Base-by-base conservation (phyloP, 306 rosid species). In the Trifolium dubium region DNA sequence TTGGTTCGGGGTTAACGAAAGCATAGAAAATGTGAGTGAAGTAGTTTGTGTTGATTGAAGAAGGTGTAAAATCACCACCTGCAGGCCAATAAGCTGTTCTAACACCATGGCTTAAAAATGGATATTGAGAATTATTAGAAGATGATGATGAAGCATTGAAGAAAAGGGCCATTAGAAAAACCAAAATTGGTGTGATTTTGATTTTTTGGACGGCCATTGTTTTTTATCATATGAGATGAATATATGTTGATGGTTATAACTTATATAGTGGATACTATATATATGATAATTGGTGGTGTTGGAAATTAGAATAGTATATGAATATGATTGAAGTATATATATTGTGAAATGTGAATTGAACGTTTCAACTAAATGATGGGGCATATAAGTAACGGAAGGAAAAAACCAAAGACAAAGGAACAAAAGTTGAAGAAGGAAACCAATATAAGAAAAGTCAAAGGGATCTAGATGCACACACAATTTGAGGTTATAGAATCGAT, bases 21-120 rank as follows among this genome's bases (percentile, higher is more conserved):
- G 96, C 98, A 6, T 89, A 87, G 59, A 72, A 84, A 19, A 93
- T 83, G 82, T 93, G 96, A 76, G 96, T 81, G 83, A 91, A 93
- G 76, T 86, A 83, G 0, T 80, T 83, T 61, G 90, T 88, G 41
- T 86, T 53, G 3, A 79, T 79, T 39, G 88, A 68, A 72, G 96
- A 82, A 17, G 92, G 72, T 0, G 89, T 69, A 68, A 86, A 58
- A 0, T 78, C 69, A 63, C 35, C 34, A 10, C 55, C 87, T 0
- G 96, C 73, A 39, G 90, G 92, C 89, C 92, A 93, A 59, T 93
- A 93, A 1, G 92, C 98, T 10, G 90, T 91, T 79, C 85, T 87
- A 40, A 93, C 84, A 51, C 73, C 80, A 15, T 74, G 82, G 1
- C 41, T 28, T 2, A 5, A 12, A 18, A 79, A 66, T 31, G 68